phyloP scores from a whole-genome alignment of 1,139 yeast genomes.

The Saccharomyces hybrid region DNA sequence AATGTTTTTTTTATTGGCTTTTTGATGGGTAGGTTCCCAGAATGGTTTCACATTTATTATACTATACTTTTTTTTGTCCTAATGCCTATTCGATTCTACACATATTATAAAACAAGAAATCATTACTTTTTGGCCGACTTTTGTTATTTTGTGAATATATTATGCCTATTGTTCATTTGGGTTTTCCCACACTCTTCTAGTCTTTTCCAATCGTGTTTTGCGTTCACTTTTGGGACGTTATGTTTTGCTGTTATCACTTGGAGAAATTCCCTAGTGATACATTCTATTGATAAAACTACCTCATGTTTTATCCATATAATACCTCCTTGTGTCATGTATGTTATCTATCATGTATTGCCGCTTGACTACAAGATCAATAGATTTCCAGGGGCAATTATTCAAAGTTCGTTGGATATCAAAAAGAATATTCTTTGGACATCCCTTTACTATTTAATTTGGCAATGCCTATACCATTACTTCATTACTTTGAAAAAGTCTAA shows the following conservation, averaged over 20 bases:
- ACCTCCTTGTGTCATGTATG: constrained; percentile 86
- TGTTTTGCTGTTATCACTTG: constrained; percentile 94
- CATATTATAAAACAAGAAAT: constrained; percentile 69
- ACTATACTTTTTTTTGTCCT: constrained; percentile 52
- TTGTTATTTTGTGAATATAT: constrained; percentile 80
- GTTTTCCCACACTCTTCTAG: constrained; percentile 63
- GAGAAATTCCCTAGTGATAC: constrained; percentile 89
- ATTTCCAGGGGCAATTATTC: constrained; percentile 74
- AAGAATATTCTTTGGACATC: constrained; percentile 74
- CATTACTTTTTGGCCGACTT: constrained; percentile 89
- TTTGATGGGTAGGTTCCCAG: constrained; percentile 71
- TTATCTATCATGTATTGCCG: constrained; percentile 73
- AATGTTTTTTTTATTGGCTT: constrained; percentile 66
- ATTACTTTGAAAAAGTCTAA: constrained; percentile 75
- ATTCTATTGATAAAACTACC: constrained; percentile 88
- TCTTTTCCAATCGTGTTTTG: constrained; percentile 74
- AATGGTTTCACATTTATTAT: constrained; percentile 68
- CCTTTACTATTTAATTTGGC: constrained; percentile 87
- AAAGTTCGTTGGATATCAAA: constrained; percentile 52
- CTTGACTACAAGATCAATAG: constrained; percentile 47
- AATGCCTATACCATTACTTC: constrained; percentile 78
- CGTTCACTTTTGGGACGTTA: constrained; percentile 80
- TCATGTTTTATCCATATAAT: constrained; percentile 82
- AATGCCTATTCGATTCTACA: constrained; percentile 79
- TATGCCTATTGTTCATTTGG: constrained; percentile 73